These are phyloP conservation scores for Tremellales sp. DNA, from an alignment of 1,284 basidiomycete species.

Conservation along the genomic window DNA sequence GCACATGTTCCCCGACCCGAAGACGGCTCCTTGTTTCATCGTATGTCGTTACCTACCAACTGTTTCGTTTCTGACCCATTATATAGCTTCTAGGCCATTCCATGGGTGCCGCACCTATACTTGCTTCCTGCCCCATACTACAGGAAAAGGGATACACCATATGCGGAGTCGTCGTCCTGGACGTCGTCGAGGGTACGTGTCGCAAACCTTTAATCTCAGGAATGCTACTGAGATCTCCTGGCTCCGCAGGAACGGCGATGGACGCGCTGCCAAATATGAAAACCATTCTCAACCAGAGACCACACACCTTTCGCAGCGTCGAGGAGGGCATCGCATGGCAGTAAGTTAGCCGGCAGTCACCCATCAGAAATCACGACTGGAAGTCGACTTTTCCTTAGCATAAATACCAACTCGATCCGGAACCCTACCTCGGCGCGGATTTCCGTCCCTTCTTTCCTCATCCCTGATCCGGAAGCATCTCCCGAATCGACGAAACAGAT, in stretches of 20 bases:
- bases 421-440: slow-evolving; percentile 75
- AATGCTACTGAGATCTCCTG: not conserved
- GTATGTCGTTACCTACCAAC: slow-evolving; percentile 51
- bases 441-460: slow-evolving; percentile 73
- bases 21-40: slow-evolving; percentile 64
- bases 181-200: slow-evolving; percentile 84
- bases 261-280: slow-evolving; percentile 90
- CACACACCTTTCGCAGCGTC: slow-evolving; percentile 73
- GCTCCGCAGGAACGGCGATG: slow-evolving; percentile 73
- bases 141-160: slow-evolving; percentile 66
- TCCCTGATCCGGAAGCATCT: slow-evolving; percentile 53
- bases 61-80: slow-evolving; percentile 6
- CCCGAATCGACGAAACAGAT: slow-evolving; percentile 36
- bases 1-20: slow-evolving; percentile 64
- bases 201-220: not conserved
- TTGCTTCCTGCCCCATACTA: slow-evolving; percentile 63
- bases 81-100: slow-evolving; percentile 77
- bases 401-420: slow-evolving; percentile 70
- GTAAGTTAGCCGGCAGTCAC: slow-evolving; percentile 54
- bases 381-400: slow-evolving; percentile 49
- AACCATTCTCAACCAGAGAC: slow-evolving; percentile 75
- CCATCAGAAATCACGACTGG: not conserved
- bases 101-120: slow-evolving; percentile 86
- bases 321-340: slow-evolving; percentile 94
- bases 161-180: slow-evolving; percentile 80